A percentile compares a stretch with the other conserved stretches of the same genome.
Conservation (phyloP, 495 filamentous ascomycete species). For the Xylaria cubensis region DNA sequence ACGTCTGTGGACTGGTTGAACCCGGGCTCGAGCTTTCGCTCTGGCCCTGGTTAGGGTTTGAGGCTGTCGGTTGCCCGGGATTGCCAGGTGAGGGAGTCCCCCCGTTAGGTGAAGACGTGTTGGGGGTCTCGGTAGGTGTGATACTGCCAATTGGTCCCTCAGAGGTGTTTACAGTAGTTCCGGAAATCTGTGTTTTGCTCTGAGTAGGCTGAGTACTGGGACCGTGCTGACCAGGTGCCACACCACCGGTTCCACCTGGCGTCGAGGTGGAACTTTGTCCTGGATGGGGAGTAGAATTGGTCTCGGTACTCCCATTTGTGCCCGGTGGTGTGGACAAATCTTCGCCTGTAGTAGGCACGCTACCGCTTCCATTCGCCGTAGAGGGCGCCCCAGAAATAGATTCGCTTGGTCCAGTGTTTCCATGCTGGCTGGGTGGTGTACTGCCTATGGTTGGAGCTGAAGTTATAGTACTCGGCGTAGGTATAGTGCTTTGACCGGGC, state of each 20-base stretch:
- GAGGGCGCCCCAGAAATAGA: neutral
- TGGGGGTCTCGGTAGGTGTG: slow-evolving; percentile 23
- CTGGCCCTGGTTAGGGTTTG: slow-evolving; percentile 25
- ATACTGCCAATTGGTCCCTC: slow-evolving; percentile 15
- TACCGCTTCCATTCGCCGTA: slow-evolving; percentile 11
- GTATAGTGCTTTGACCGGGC: slow-evolving; percentile 13
- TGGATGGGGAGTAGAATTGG: neutral
- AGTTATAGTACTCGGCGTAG: slow-evolving; percentile 1
- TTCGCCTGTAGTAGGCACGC: neutral
- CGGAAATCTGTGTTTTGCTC: slow-evolving; percentile 16
- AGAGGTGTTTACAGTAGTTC: slow-evolving; percentile 16
- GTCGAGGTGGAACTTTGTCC: slow-evolving; percentile 13
- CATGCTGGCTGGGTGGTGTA: neutral
- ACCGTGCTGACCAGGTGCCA: slow-evolving; percentile 24
- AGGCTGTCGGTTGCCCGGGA: slow-evolving; percentile 29
- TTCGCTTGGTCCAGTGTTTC: neutral
- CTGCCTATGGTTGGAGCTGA: slow-evolving; percentile 7
- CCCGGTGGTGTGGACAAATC: slow-evolving; percentile 9
- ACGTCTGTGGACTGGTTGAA: slow-evolving; percentile 26
- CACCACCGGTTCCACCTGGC: slow-evolving; percentile 21
- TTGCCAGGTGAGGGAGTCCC: slow-evolving; percentile 11
- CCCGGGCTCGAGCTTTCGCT: slow-evolving; percentile 16
- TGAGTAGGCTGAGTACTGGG: slow-evolving; percentile 3
- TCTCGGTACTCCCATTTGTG: slow-evolving; percentile 1
- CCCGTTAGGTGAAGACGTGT: slow-evolving; percentile 17